Evolutionary conservation across 352 stramenopile genomes (phyloP), one percentile per base, ranked within the genome.

Genomic region (Globisporangium barbulae): DNA sequence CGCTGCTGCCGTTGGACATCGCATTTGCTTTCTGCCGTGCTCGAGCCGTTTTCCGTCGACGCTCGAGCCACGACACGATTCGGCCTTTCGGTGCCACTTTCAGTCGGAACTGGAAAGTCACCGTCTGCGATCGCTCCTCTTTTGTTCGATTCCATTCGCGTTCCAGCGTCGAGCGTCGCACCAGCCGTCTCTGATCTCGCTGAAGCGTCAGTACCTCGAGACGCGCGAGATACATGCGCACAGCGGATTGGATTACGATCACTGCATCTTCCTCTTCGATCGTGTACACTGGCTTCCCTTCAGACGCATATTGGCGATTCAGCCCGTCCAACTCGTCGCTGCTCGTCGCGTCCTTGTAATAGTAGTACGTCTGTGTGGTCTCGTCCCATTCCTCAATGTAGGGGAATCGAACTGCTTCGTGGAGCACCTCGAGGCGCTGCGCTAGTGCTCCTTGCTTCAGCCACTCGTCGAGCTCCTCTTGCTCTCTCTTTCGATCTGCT

Each of bases 311-410:
- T 44, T 58, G 33, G 58, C 65, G 28, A 28, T 13, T 47, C 19
- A 42, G n/a, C 25, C 35, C 49, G 15, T 52, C 59, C 8, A 49
- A 13, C 15, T 25, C 42, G 3, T 56, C 17, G 19, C 33, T n/a
- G 17, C 28, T 15, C n/a, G 15, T 55, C 35, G 50, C 35, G 44
- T 57, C 68, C 53, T 75, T 53, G 4, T 63, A 64, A 30, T 68
- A 79, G 41, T 88, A 88, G 21, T 68, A 89, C 5, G 28, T 53
- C 19, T 91, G 79, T 15, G 53, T 39, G 5, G 57, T 44, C 2
- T 83, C 77, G 59, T 89, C 67, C 81, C 83, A 91, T 67, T 84
- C 73, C 30, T 88, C 79, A 0, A 70, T 35, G 56, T 82, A 94
- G 3, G 79, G 77, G 62, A 78, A 90, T 4, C 82, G 80, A 37